phyloP scores from a whole-genome alignment of 257 asterid species.

The Solanum stenotomum region DNA sequence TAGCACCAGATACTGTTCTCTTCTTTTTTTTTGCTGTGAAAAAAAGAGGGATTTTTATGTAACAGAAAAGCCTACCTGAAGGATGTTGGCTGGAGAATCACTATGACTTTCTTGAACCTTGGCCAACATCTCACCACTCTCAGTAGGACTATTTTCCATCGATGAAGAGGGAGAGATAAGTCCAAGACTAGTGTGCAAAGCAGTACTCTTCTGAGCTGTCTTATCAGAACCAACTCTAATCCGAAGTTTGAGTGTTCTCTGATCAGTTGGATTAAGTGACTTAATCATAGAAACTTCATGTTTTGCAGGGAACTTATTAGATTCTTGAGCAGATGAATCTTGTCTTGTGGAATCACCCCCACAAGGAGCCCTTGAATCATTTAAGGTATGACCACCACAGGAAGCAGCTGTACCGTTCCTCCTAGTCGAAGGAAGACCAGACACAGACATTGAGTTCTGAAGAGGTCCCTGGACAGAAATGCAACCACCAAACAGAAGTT shows the following conservation, averaged over 20 bases:
- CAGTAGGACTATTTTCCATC: slow-evolving; percentile 53
- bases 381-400: slow-evolving; percentile 13
- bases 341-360: slow-evolving; percentile 29
- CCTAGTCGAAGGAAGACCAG: slow-evolving; percentile 28
- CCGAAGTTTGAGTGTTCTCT: slow-evolving; percentile 55
- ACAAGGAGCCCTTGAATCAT: slow-evolving; percentile 21
- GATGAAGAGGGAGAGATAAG: slow-evolving; percentile 85
- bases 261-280: slow-evolving; percentile 27
- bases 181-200: slow-evolving; percentile 62
- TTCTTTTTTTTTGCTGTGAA: not conserved
- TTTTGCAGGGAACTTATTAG: slow-evolving; percentile 30
- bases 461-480: slow-evolving; percentile 39
- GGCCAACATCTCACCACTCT: slow-evolving; percentile 34
- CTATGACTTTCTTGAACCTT: slow-evolving; percentile 31
- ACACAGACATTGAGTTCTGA: slow-evolving; percentile 19
- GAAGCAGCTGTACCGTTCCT: slow-evolving; percentile 27
- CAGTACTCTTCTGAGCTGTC: slow-evolving; percentile 54
- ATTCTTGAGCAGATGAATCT: slow-evolving; percentile 33
- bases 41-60: not conserved
- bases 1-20: not conserved
- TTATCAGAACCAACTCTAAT: slow-evolving; percentile 64
- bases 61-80: slow-evolving; percentile 38
- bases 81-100: slow-evolving; percentile 50
- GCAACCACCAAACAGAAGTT: slow-evolving; percentile 22
- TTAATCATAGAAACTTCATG: slow-evolving; percentile 34